Base-by-base conservation (phyloP, 345 rosid genomes). In the Adansonia digitata region DNA sequence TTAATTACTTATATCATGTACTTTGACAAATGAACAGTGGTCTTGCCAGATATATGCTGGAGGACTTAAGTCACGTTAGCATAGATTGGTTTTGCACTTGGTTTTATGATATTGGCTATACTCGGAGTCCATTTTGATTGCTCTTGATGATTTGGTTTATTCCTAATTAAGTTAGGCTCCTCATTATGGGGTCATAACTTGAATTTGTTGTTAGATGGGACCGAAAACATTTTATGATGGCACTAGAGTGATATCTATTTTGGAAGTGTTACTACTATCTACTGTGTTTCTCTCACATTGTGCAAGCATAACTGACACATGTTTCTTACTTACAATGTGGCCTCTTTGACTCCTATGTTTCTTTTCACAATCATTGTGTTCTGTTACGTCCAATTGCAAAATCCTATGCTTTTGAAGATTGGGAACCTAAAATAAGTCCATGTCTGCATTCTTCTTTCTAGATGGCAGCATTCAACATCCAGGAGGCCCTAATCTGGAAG, bases 391-490 rank as follows among this genome's bases (percentile, higher is more conserved):
- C 53, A n/a, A 61, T 55, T 48, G 26, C 63, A 39, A 74, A 59
- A 51, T 52, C 18, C 70, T 75, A 15, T 75, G 55, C 14, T 35
- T 61, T 42, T 77, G 69, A 31, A 64, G 37, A 43, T 55, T 60
- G 67, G 13, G 61, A 17, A 43, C 34, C 59, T 46, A 63, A 35
- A 18, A 42, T 31, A 59, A 68, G 74, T 79, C 74, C 68, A 75
- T 73, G 24, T 75, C 72, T 79, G 63, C 71, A 43, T 69, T 85
- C 51, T 68, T 82, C 57, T 79, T 83, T 77, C 72, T 84, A 93
- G 98, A 45, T 27, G 99, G 99, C 99, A 71, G 99, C 99, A 73
- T 96, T 96, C 85, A 96, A 96, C 87, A 93, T 96, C 81, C 98
- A 94, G 79, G 99, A 96, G 83, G 97, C 94, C 68, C 78, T 90